Conservation (phyloP, 495 filamentous ascomycete species). For the Trichoderma orchidacearum region DNA sequence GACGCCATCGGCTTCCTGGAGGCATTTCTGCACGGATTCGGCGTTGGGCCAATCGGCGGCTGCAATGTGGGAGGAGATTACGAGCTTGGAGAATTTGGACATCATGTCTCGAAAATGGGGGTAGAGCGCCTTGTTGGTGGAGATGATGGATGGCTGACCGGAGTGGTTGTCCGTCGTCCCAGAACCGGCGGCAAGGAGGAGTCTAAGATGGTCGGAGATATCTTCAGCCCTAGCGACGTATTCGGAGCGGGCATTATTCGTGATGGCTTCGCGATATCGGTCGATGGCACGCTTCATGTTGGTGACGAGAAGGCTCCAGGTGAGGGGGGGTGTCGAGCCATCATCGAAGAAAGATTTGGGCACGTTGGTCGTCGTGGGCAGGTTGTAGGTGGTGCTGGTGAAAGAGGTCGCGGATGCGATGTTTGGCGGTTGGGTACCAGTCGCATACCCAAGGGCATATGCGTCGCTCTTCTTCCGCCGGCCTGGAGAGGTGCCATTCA, state of each 20-base stretch:
- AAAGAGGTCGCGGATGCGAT: conserved; percentile 55
- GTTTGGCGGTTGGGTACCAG: conserved; percentile 34
- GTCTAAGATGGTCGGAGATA: conserved; percentile 88
- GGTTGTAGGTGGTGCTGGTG: conserved; percentile 41
- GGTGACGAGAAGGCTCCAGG: conserved; percentile 77
- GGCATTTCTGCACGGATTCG: conserved; percentile 84
- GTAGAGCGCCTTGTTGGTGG: conserved; percentile 88
- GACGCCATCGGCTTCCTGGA: conserved; percentile 92
- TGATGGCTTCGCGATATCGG: conserved; percentile 71
- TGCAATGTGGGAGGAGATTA: conserved; percentile 96
- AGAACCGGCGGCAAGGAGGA: conserved; percentile 88
- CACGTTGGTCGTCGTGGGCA: conserved; percentile 44
- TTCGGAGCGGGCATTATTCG: conserved; percentile 65
- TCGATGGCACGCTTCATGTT: conserved; percentile 87
- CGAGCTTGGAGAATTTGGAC: conserved; percentile 97
- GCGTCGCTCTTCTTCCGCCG: conserved; percentile 29
- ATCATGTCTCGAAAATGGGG: conserved; percentile 99
- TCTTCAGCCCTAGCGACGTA: conserved; percentile 89
- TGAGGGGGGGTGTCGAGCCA: conserved; percentile 54
- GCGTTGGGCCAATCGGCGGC: conserved; percentile 80
- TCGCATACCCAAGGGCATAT: conserved; percentile 29
- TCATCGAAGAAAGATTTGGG: conserved; percentile 80
- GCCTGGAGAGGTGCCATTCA: conserved; percentile 45
- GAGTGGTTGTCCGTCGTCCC: conserved; percentile 97
- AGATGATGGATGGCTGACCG: conserved; percentile 97